Evolutionary conservation across 1,139 yeast genomes (phyloP), one percentile per base, ranked within the genome.

Genomic region (Lodderomyces jiufengensis): DNA sequence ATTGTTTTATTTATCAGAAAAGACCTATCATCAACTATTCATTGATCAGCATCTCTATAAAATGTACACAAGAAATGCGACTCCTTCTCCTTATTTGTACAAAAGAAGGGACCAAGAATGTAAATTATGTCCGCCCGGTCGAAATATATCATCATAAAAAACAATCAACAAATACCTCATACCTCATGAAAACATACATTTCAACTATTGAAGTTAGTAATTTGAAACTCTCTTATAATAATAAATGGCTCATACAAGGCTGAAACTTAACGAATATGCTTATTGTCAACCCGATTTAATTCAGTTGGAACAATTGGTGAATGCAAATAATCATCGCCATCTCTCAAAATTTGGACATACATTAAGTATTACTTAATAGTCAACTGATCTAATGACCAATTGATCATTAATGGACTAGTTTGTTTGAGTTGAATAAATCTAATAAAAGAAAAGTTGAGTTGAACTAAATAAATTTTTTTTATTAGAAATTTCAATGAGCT

Each of bases 251-350:
- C 86, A 80, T 79, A 79, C 85, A 79, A 79, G 85, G 85, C 85
- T 80, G 85, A 80, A 80, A 80, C 86, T 80, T 80, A 80, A 79
- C 84, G 84, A 79, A 55, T 59, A 64, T 74, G 82, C 81, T 57
- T 63, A 29, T 76, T 79, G 85, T 80, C 85, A 73, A 78, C 85
- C 77, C 69, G 69, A 71, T 59, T 30, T 50, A 54, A 75, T 78
- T 80, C 86, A 76, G 86, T 79, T 71, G 86, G 85, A 80, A 80
- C 86, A 80, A 80, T 79, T 80, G 85, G 85, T 76, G 62, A 57
- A 63, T 55, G 81, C 82, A 77, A 77, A 74, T 79, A 79, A 79
- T 79, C 86, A 76, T 69, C 44, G 84, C 80, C 56, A 54, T 36
- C 29, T 27, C 6, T 26, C 12, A 27, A 28, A 24, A 18, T 5